Evolutionary conservation across 176 grass and related monocot species (phyloP).

Genomic region (Echinochloa phyllopogon): DNA sequence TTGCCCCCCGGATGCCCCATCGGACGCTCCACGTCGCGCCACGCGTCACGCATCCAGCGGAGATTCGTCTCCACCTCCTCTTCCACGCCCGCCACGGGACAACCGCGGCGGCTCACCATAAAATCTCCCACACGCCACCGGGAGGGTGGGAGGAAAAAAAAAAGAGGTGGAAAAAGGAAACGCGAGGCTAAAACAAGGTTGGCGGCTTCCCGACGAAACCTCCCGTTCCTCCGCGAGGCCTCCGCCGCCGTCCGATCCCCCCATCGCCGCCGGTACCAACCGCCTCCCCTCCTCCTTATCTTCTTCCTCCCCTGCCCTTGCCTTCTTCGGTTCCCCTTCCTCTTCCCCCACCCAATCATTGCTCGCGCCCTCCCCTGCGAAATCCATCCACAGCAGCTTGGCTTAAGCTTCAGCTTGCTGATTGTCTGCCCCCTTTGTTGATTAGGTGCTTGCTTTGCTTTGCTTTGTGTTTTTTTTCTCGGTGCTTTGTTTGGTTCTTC

Average conservation of each 20-base stretch:
- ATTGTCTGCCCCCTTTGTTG: not conserved
- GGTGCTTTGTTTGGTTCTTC: slow-evolving; percentile 6
- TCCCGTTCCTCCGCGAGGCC: slow-evolving; percentile 30
- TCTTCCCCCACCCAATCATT: not conserved
- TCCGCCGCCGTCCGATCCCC: slow-evolving; percentile 30
- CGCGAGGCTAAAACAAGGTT: slow-evolving; percentile 22
- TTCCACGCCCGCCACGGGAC: slow-evolving; percentile 21
- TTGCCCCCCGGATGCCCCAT: not conserved
- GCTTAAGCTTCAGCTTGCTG: not conserved
- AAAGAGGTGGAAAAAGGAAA: not conserved
- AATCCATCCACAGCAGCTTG: not conserved
- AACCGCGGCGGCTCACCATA: slow-evolving; percentile 11
- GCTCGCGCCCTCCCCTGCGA: not conserved
- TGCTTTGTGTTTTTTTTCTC: not conserved
- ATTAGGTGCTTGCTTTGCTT: not conserved
- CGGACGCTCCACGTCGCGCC: not conserved
- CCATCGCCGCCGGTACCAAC: not conserved
- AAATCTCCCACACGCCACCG: not conserved
- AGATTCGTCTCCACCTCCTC: slow-evolving; percentile 43
- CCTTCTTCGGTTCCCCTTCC: not conserved
- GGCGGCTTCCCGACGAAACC: slow-evolving; percentile 52
- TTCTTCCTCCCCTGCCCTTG: slow-evolving; percentile 1
- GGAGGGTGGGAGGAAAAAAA: not conserved
- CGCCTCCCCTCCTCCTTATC: slow-evolving; percentile 28
- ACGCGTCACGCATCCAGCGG: slow-evolving; percentile 37